Conservation (phyloP, 345 rosid species). For the Firmiana major region DNA sequence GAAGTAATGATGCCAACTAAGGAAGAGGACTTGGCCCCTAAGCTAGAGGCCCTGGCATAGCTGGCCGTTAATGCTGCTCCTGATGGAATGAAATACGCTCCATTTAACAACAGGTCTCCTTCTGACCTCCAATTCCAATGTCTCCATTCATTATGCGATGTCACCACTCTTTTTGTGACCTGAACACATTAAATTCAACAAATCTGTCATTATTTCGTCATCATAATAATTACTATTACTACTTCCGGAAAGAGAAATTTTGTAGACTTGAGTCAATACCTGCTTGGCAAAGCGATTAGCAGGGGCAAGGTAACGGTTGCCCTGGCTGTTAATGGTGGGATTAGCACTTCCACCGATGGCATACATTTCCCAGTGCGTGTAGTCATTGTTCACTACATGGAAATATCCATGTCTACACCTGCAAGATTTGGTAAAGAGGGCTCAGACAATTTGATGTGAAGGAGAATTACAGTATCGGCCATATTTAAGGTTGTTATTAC, state of each 20-base stretch:
- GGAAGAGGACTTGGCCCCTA: slow-evolving; percentile 57
- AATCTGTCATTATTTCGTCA: neutral
- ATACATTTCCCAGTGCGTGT: slow-evolving; percentile 99
- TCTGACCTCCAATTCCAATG: slow-evolving; percentile 69
- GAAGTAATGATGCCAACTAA: slow-evolving; percentile 47
- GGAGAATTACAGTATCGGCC: neutral
- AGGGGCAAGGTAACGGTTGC: slow-evolving; percentile 91
- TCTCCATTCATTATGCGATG: slow-evolving; percentile 35
- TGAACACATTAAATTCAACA: slow-evolving; percentile 15
- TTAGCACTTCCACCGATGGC: slow-evolving; percentile 98
- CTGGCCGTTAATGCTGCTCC: slow-evolving; percentile 47
- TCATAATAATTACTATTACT: neutral
- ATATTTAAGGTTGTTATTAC: slow-evolving; percentile 17
- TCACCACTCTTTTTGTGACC: slow-evolving; percentile 56
- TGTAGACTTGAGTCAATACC: slow-evolving; percentile 22
- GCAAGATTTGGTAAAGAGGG: slow-evolving; percentile 10
- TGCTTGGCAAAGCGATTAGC: slow-evolving; percentile 63
- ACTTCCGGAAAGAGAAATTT: no score
- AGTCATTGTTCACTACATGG: slow-evolving; percentile 98
- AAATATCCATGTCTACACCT: slow-evolving; percentile 98
- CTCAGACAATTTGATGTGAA: neutral
- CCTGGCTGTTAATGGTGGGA: slow-evolving; percentile 98
- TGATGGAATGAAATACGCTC: slow-evolving; percentile 57
- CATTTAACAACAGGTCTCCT: slow-evolving; percentile 54
- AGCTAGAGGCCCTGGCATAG: slow-evolving; percentile 67